Conservation (phyloP, 2,329 filamentous ascomycete species). For the Ophiognomonia clavigignenti-juglandacearum region DNA sequence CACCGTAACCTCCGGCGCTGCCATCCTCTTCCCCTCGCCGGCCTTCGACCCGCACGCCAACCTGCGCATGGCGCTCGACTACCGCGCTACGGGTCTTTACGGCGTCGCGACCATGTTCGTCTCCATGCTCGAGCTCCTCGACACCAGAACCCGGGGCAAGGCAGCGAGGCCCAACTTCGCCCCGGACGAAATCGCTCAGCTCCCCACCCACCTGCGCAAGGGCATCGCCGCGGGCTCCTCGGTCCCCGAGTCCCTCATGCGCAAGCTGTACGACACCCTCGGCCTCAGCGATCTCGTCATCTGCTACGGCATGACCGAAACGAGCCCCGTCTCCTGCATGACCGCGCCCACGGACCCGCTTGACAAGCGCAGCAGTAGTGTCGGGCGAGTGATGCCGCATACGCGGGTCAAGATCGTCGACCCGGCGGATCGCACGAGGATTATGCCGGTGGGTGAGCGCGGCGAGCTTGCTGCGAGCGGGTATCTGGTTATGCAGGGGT, state of each 20-base stretch:
- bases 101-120: constrained; percentile 93
- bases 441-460: constrained; percentile 59
- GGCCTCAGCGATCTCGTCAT: constrained; percentile 83
- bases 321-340: constrained; percentile 73
- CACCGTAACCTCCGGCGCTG: constrained; percentile 72
- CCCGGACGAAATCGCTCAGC: constrained; percentile 15
- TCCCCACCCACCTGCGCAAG: constrained; percentile 57
- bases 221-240: constrained; percentile 85
- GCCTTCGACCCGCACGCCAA: constrained; percentile 78
- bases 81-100: constrained; percentile 64
- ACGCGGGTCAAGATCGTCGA: constrained; percentile 73
- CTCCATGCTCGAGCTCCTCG: constrained; percentile 75
- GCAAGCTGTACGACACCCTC: constrained; percentile 64
- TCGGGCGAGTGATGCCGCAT: constrained; percentile 81
- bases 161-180: background rate
- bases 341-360: constrained; percentile 73
- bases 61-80: constrained; percentile 51
- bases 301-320: constrained; percentile 97
- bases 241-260: constrained; percentile 81
- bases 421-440: constrained; percentile 50
- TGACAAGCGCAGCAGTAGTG: constrained; percentile 65
- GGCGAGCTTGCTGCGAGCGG: constrained; percentile 83
- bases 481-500: constrained; percentile 87
- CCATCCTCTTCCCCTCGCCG: constrained; percentile 80
- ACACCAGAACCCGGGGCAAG: background rate